These are phyloP conservation scores for Trichoderma guizhouense DNA, from an alignment of 2,329 filamentous ascomycete species.

Conservation along the genomic window DNA sequence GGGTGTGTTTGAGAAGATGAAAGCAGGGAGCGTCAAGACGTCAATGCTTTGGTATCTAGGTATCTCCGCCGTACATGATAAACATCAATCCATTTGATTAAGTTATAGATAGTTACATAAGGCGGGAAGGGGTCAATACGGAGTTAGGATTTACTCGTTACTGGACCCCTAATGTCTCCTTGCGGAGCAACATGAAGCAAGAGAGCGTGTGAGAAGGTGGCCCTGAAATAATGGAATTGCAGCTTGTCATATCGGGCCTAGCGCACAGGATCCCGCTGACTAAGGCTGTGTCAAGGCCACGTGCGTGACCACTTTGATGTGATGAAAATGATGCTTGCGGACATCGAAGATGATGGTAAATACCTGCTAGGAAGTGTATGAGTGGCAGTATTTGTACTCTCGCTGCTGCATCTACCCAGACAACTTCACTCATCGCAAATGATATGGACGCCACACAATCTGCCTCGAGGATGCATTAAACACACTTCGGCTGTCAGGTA, in stretches of 20 bases:
- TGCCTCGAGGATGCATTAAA: too few relatives aligned
- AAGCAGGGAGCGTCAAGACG: not conserved
- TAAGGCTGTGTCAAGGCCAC: not conserved
- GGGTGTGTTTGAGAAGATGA: not conserved
- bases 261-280: not conserved
- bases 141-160: not conserved
- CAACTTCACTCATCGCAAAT: not conserved
- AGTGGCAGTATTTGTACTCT: not conserved
- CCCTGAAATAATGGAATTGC: not conserved
- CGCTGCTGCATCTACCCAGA: not conserved
- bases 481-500: not conserved
- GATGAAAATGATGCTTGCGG: not conserved
- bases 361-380: too few relatives aligned
- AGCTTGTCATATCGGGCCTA: not conserved
- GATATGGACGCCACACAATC: too few relatives aligned
- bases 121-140: not conserved
- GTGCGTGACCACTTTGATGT: not conserved
- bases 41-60: not conserved
- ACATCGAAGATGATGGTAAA: not conserved
- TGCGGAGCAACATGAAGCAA: not conserved
- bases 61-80: not conserved
- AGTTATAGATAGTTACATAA: not conserved
- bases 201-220: not conserved
- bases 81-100: not conserved
- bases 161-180: not conserved